Base-by-base conservation (phyloP, 257 asterid genomes). In the Linderniella brevidens region DNA sequence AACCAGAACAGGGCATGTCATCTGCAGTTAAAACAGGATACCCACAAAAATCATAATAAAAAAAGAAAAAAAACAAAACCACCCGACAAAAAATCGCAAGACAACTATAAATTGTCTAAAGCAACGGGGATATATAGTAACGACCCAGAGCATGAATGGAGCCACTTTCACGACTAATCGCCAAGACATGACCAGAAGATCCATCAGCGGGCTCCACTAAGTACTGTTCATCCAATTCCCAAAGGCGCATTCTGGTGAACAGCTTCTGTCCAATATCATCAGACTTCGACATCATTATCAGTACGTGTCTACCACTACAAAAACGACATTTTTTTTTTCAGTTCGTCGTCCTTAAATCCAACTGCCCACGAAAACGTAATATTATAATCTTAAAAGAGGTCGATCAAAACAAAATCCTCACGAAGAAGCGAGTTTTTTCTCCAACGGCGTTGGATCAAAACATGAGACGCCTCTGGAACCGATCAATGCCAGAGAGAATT, bases 181-280 rank as follows among this genome's bases (percentile, higher is more conserved):
- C 56, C 66, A 84, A 50, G 60, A 66, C 78, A 11, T 77, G 72
- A 32, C 78, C 74, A 41, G 80, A 70, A 37, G 94, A 78, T 41
- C 98, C 94, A 55, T 84, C 95, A 18, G 75, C 77, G 3, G 98
- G 94, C 70, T 88, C 96, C 19, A 88, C 50, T 13, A 88, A 61
- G 41, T 81, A 88, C 48, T 84, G 92, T 58, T 80, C 83, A 0
- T 86, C 73, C 44, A 88, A 88, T 62, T 88, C 96, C 96, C 96
- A 84, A 7, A 88, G 71, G 20, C 94, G 77, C 96, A 88, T 72
- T 66, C 93, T 56, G 48, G 69, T 72, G 55, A 64, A 71, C 55
- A 80, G 77, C 73, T 81, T 84, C 64, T 63, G 32, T 25, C 32
- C 78, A 8, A 78, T 61, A 53, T 76, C 78, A 62, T 78, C 84